phyloP scores from a whole-genome alignment of 1,284 basidiomycete species.

The Inonotus obliquus region DNA sequence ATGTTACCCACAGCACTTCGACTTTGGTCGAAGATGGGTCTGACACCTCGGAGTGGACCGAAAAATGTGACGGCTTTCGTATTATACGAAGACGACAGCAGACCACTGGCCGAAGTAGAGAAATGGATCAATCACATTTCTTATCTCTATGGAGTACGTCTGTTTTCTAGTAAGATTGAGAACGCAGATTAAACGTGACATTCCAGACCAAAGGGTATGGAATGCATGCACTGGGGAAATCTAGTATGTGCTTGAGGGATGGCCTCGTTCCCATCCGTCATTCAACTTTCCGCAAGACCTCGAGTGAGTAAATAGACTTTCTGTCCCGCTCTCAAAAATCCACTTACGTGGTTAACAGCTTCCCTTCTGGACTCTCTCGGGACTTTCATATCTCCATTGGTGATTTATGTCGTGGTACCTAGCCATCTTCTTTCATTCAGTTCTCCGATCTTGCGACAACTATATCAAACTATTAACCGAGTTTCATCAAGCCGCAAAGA shows the following conservation, averaged over 20 bases:
- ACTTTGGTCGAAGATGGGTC: slow-evolving; percentile 80
- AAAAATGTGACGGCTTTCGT: slow-evolving; percentile 68
- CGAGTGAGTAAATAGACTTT: slow-evolving; percentile 38
- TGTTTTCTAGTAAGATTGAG: background rate
- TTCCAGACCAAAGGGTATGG: slow-evolving; percentile 61
- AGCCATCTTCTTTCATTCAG: slow-evolving; percentile 50
- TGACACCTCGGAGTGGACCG: slow-evolving; percentile 61
- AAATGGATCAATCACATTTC: slow-evolving; percentile 55
- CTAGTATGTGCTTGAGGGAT: slow-evolving; percentile 39
- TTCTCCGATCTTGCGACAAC: slow-evolving; percentile 58
- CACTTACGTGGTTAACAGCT: slow-evolving; percentile 30
- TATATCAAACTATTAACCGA: slow-evolving; percentile 56
- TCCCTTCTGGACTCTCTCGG: slow-evolving; percentile 47
- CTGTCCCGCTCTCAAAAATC: background rate
- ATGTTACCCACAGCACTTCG: slow-evolving; percentile 60
- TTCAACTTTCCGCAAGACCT: slow-evolving; percentile 59
- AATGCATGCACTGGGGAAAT: slow-evolving; percentile 45
- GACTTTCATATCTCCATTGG: slow-evolving; percentile 36
- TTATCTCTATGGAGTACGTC: slow-evolving; percentile 53
- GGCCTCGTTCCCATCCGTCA: slow-evolving; percentile 60
- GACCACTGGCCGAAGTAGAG: slow-evolving; percentile 42
- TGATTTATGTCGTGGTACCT: slow-evolving; percentile 68
- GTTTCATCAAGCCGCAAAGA: slow-evolving; percentile 39
- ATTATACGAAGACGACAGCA: slow-evolving; percentile 57
- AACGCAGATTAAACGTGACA: background rate